These are phyloP conservation scores for Blastobotrys buckinghamii DNA, from an alignment of 1,139 yeast genomes.

Conservation along the genomic window DNA sequence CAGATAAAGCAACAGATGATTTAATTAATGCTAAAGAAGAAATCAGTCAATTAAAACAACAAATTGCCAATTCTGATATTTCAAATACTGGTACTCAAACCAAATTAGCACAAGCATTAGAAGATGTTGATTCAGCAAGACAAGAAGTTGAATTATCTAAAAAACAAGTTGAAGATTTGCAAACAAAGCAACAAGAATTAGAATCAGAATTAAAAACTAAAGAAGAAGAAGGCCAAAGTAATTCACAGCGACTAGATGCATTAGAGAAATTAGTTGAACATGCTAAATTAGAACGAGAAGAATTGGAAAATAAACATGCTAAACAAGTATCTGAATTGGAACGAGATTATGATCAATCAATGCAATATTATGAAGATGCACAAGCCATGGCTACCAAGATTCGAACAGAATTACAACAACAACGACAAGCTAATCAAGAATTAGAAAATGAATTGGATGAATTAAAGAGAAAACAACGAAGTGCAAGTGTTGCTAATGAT, in stretches of 20 bases:
- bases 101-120: conserved; percentile 20
- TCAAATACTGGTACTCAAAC: conserved; percentile 15
- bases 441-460: conserved; percentile 66
- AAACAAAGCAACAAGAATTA: conserved; percentile 10
- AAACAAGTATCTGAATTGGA: conserved; percentile 30
- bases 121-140: conserved; percentile 13
- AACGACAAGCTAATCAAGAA: conserved; percentile 50
- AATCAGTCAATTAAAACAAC: conserved; percentile 25
- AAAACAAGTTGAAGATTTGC: conserved; percentile 12
- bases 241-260: conserved; percentile 15
- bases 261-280: conserved; percentile 10
- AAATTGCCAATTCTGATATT: conserved; percentile 22
- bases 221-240: conserved; percentile 4
- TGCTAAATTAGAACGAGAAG: background rate
- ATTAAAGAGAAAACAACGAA: conserved; percentile 37
- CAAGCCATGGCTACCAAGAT: conserved; percentile 69
- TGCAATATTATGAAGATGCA: conserved; percentile 67
- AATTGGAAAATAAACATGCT: conserved; percentile 6
- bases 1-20: conserved; percentile 27
- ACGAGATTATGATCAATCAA: conserved; percentile 61
- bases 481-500: too few species aligned
- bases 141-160: conserved; percentile 11
- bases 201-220: conserved; percentile 7
- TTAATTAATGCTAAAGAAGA: conserved; percentile 24
- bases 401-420: conserved; percentile 61